A percentile compares a stretch with the other conserved stretches of the same genome.
phyloP scores from a whole-genome alignment of 768 basidiomycete species.

The Mycena albidolilacea region DNA sequence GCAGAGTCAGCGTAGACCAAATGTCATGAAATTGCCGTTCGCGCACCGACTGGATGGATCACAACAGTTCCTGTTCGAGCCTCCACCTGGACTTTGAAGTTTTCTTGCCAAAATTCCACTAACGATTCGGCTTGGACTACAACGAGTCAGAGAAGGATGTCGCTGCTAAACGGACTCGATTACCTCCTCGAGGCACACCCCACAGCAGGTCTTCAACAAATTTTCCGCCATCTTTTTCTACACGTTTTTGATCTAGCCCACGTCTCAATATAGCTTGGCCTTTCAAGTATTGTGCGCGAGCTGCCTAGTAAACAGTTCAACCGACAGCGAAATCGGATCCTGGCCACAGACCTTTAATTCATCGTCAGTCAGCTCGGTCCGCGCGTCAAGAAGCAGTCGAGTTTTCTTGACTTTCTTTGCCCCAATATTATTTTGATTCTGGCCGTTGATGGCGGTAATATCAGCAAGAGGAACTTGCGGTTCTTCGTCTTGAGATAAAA shows the following conservation, averaged over 20 bases:
- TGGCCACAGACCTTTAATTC: conserved; percentile 74
- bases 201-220: conserved; percentile 77
- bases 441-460: conserved; percentile 45
- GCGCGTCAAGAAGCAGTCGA: conserved; percentile 74
- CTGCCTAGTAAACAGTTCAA: conserved; percentile 56
- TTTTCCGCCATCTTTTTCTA: conserved; percentile 68
- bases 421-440: conserved; percentile 37
- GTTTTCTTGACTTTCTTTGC: conserved; percentile 62
- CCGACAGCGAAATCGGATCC: background rate
- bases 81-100: conserved; percentile 79
- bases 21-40: background rate
- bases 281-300: conserved; percentile 77
- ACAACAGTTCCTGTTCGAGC: conserved; percentile 65
- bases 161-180: conserved; percentile 41
- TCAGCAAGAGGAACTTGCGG: conserved; percentile 47
- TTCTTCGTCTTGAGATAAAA: conserved; percentile 59
- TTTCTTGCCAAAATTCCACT: conserved; percentile 81
- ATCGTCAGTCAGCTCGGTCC: conserved; percentile 87
- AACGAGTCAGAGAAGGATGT: conserved; percentile 12
- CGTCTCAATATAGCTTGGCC: conserved; percentile 70
- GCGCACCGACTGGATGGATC: conserved; percentile 55
- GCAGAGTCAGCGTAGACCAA: background rate
- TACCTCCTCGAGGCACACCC: conserved; percentile 76
- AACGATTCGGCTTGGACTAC: conserved; percentile 80
- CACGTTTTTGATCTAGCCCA: conserved; percentile 65